Conservation (phyloP, 768 basidiomycete genomes). For the Tubosaeta sp. region DNA sequence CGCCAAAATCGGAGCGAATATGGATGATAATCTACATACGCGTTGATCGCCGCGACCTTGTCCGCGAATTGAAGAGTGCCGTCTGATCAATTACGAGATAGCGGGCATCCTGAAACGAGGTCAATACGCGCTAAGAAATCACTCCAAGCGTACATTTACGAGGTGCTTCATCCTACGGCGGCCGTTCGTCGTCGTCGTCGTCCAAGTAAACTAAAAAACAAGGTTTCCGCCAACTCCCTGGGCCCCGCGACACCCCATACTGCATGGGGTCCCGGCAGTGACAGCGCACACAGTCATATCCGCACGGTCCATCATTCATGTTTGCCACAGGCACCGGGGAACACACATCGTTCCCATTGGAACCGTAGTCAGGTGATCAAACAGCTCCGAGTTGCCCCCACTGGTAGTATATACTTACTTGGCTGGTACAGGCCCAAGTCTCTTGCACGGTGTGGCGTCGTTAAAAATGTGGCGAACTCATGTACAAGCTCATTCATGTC, state of each 20-base stretch:
- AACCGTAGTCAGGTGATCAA: slow-evolving; percentile 16
- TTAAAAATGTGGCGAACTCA: too few species aligned
- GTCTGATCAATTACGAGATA: slow-evolving; percentile 33
- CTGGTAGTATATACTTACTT: too few species aligned
- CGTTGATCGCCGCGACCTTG: slow-evolving; percentile 36
- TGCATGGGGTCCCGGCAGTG: not conserved
- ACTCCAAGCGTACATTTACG: not conserved
- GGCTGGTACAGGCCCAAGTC: too few species aligned
- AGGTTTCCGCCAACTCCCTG: not conserved
- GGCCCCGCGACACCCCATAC: not conserved
- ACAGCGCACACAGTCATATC: slow-evolving; percentile 26
- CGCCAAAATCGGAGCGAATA: slow-evolving; percentile 29
- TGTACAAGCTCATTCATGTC: not conserved
- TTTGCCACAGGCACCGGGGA: slow-evolving; percentile 30
- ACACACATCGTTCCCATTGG: slow-evolving; percentile 23
- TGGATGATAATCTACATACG: slow-evolving; percentile 35
- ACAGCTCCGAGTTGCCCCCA: not conserved
- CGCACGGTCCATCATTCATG: slow-evolving; percentile 24
- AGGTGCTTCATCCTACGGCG: not conserved
- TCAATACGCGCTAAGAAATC: not conserved
- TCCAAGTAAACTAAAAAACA: not conserved
- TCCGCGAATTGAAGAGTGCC: slow-evolving; percentile 29
- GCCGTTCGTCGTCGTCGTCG: not conserved
- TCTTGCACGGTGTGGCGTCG: too few species aligned
- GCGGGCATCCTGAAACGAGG: slow-evolving; percentile 26